Percentiles rank a stretch among this genome's conserved stretches.
phyloP scores from a whole-genome alignment of 2,329 filamentous ascomycete species.

The Bipolaris sorokiniana region DNA sequence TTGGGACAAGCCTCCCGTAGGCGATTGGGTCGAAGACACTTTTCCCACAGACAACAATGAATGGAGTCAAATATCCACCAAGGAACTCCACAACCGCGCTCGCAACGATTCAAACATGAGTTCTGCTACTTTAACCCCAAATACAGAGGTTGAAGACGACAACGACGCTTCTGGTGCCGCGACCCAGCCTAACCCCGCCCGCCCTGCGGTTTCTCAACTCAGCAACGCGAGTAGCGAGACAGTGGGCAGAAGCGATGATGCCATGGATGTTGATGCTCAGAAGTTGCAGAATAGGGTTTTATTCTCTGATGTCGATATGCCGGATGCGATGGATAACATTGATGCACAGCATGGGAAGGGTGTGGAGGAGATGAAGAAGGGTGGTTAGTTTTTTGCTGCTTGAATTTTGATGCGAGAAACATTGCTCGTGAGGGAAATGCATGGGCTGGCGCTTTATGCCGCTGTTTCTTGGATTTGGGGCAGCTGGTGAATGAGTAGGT shows the following conservation, averaged over 20 bases:
- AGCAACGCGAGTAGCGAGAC: constrained; percentile 35
- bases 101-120: constrained; percentile 27
- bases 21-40: constrained; percentile 26
- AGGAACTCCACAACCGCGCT: constrained; percentile 23
- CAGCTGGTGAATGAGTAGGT: neutral
- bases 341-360: constrained; percentile 33
- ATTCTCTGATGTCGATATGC: constrained; percentile 35
- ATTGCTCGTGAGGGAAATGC: neutral
- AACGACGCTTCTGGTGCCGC: constrained; percentile 25
- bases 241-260: constrained; percentile 23
- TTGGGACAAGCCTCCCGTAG: constrained; percentile 2
- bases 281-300: constrained; percentile 15
- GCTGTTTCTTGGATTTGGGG: too few relatives aligned
- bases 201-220: constrained; percentile 19
- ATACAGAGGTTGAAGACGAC: constrained; percentile 41
- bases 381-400: constrained; percentile 15
- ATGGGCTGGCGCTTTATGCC: neutral
- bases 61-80: constrained; percentile 30
- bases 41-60: constrained; percentile 24
- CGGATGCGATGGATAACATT: constrained; percentile 23
- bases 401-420: too few relatives aligned
- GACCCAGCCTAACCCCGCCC: constrained; percentile 35
- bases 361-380: constrained; percentile 33
- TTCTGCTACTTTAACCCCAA: constrained; percentile 44
- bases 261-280: constrained; percentile 28